Evolutionary conservation across 176 grass and related monocot genomes (phyloP), one percentile per base, ranked within the genome.

Genomic region (Coix lacrymajobi): DNA sequence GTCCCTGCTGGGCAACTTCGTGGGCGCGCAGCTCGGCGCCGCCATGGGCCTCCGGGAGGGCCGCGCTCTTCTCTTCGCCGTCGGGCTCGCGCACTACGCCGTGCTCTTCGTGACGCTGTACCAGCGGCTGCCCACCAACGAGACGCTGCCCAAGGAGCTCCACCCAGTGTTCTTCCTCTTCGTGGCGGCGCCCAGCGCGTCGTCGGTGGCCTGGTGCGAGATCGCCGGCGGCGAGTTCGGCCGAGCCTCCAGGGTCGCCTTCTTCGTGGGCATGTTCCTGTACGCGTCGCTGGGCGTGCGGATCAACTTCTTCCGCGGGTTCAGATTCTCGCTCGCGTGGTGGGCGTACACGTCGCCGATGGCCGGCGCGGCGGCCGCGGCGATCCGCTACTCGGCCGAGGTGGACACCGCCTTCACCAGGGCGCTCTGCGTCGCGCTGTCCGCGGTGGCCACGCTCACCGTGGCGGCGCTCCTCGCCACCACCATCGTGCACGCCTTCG

Each of bases 141-240:
- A 90, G 65, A 90, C 90, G 1, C 79, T 96, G 19, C 90, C 93
- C 3, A 84, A 70, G 76, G 93, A 96, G 34, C 86, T 92, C 25
- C 93, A 96, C 71, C 93, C 90, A 2, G 93, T 96, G 37, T 96
- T 92, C 90, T 96, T 92, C 70, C 71, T 96, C 7, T 96, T 96
- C 43, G 88, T 96, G 6, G 93, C 93, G 0, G 90, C 83, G 25
- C 93, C 90, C 3, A 88, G 76, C 43, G 88, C 89, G 30, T 88
- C 93, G 34, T 81, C 73, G 45, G 81, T 92, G 85, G 93, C 93
- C 1, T 96, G 88, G 93, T 58, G 88, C 12, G 82, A 75, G 10
- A 90, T 96, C 58, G 56, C 49, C 2, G 80, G 85, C 5, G 82
- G 34, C 45, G 45, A 90, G 25, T 96, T 96, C 62, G 90, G 66